phyloP scores from a whole-genome alignment of 73 alveolate species.

The Tetrahymena borealis region DNA sequence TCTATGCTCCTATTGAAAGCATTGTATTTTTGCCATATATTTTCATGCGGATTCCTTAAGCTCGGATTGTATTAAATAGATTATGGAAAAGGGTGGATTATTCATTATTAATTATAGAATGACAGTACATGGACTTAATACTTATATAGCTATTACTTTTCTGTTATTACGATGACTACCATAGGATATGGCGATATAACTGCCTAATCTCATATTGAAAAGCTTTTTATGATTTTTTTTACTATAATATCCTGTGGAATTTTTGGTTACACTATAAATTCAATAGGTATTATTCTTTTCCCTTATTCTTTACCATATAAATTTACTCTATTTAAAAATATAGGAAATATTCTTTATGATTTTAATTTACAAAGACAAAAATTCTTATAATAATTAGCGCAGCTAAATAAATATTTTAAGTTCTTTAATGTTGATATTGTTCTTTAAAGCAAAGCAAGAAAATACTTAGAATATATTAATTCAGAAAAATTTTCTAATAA shows the following conservation, averaged over 20 bases:
- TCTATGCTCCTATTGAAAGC: background rate
- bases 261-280: background rate
- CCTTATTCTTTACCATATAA: too few species aligned
- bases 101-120: background rate
- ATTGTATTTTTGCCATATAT: background rate
- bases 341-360: background rate
- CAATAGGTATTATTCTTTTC: background rate
- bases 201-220: background rate
- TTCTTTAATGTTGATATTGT: background rate
- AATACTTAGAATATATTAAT: background rate
- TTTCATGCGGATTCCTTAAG: background rate
- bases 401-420: background rate
- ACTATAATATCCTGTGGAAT: background rate
- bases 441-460: background rate
- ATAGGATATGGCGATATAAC: background rate
- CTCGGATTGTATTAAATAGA: background rate
- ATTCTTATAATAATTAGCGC: background rate
- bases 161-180: background rate
- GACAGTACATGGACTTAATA: background rate
- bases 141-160: background rate
- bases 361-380: background rate
- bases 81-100: background rate
- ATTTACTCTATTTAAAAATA: background rate
- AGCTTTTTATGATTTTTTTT: background rate
- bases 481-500: background rate